These are phyloP conservation scores for Cyberlindnera amylophila DNA, from an alignment of 805 yeast genomes.

Conservation along the genomic window DNA sequence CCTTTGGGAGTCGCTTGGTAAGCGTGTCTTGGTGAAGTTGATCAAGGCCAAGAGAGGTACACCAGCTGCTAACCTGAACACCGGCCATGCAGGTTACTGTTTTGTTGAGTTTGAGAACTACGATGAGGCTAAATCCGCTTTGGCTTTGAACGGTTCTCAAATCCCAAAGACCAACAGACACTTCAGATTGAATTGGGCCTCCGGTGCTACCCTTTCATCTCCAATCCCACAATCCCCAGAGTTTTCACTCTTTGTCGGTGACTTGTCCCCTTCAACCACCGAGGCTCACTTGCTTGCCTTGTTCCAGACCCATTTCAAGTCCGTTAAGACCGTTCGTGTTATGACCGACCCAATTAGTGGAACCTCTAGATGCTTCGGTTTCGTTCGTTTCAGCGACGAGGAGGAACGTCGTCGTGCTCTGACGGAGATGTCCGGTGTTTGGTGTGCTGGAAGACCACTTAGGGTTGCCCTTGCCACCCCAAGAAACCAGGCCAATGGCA, in stretches of 20 bases:
- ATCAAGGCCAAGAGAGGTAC: conserved; percentile 48
- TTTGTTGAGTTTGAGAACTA: conserved; percentile 70
- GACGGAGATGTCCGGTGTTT: conserved; percentile 71
- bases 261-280: conserved; percentile 70
- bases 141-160: conserved; percentile 59
- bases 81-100: conserved; percentile 63
- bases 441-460: conserved; percentile 75
- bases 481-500: conserved; percentile 36
- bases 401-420: conserved; percentile 65
- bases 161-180: conserved; percentile 62
- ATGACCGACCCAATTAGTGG: conserved; percentile 85
- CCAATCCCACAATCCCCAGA: conserved; percentile 74
- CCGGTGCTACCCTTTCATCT: conserved; percentile 71
- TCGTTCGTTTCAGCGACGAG: conserved; percentile 71
- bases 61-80: conserved; percentile 31
- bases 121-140: conserved; percentile 66
- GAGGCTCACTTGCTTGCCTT: conserved; percentile 74
- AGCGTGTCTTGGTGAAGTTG: conserved; percentile 60
- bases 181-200: conserved; percentile 80
- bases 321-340: conserved; percentile 76
- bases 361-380: conserved; percentile 74
- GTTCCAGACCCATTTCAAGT: conserved; percentile 60
- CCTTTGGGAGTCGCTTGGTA: conserved; percentile 57
- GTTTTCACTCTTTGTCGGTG: conserved; percentile 79
- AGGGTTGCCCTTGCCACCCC: conserved; percentile 81